Evolutionary conservation across 2,329 filamentous ascomycete genomes (phyloP), one percentile per base, ranked within the genome.

Genomic region (Alternaria brassicae): DNA sequence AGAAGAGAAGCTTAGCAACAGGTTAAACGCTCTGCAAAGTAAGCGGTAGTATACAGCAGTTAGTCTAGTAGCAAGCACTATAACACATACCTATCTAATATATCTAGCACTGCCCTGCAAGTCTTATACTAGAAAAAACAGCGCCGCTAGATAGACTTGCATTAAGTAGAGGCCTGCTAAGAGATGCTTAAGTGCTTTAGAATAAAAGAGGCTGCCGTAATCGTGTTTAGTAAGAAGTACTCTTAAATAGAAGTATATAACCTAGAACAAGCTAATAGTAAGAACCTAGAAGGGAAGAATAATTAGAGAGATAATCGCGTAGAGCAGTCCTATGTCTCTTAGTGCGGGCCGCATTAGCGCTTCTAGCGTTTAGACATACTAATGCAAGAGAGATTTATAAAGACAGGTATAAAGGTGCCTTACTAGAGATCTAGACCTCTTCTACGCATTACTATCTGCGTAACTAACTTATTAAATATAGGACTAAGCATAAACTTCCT

Each of bases 311-410:
- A 65, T 63, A 10, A 63, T 63, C 12, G 58, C 37, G 44, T 65
- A 65, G 44, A 63, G 58, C 12, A 65, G 13, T 27, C 58, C 63
- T 65, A 39, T 37, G 4, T 37, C 0, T 58, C 15, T 62, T n/a
- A 60, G 44, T 7, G 12, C 44, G 9, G 17, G n/a, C 42, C 41
- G 1, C 21, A 21, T 0, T 47, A 47, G 42, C 15, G 41, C 7
- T 37, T 53, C n/a, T 19, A 6, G 23, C 41, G 12, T 47, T 19
- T 42, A 44, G 23, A 51, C 50, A 12, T 56, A 66, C 63, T 21
- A 27, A 66, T 66, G n/a, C 42, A 66, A 6, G 56, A 60, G n/a
- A 66, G 61, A 40, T 66, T 66, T 44, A 51, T 66, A 13, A 62
- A 66, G 2, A 62, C 4, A 30, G 54, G 57, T 37, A 66, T 25